phyloP scores from a whole-genome alignment of 2,329 filamentous ascomycete genomes.

The Neophaeococcomyces aloes region DNA sequence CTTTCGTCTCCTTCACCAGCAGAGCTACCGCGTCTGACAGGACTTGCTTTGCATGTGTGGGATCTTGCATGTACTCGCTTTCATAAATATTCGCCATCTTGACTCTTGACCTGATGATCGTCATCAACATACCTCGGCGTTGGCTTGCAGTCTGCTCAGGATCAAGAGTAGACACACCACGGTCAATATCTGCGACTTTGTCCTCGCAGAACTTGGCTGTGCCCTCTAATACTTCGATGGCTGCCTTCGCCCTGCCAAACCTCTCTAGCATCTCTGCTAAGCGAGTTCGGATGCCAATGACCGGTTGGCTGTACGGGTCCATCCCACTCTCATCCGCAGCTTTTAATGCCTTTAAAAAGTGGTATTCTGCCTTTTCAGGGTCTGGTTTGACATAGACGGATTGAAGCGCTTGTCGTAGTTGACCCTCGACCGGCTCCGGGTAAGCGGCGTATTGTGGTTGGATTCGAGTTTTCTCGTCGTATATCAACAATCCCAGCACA shows the following conservation, averaged over 20 bases:
- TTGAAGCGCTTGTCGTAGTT: conserved; percentile 74
- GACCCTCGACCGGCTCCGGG: conserved; percentile 37
- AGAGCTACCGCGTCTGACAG: conserved; percentile 76
- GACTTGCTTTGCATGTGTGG: conserved; percentile 61
- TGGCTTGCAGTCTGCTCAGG: neutral
- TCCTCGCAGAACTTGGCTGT: conserved; percentile 56
- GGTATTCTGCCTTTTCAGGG: conserved; percentile 65
- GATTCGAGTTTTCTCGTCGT: conserved; percentile 34
- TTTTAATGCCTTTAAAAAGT: conserved; percentile 69
- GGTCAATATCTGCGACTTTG: conserved; percentile 37
- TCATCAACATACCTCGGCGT: conserved; percentile 14
- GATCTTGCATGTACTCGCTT: conserved; percentile 62
- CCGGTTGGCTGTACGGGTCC: conserved; percentile 83
- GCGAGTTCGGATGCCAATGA: conserved; percentile 79
- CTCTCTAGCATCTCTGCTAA: conserved; percentile 71
- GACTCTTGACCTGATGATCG: conserved; percentile 37
- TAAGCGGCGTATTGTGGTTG: conserved; percentile 34
- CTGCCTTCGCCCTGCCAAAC: conserved; percentile 56
- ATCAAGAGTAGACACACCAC: neutral
- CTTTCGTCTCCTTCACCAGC: conserved; percentile 60
- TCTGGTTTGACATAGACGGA: conserved; percentile 70
- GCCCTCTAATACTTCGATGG: conserved; percentile 69
- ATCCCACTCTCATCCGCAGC: conserved; percentile 63
- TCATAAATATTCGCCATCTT: conserved; percentile 80
- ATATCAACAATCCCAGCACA: conserved; percentile 32